Base-by-base conservation (phyloP, 169 alveolate genomes). In the Eimeria mitis region DNA sequence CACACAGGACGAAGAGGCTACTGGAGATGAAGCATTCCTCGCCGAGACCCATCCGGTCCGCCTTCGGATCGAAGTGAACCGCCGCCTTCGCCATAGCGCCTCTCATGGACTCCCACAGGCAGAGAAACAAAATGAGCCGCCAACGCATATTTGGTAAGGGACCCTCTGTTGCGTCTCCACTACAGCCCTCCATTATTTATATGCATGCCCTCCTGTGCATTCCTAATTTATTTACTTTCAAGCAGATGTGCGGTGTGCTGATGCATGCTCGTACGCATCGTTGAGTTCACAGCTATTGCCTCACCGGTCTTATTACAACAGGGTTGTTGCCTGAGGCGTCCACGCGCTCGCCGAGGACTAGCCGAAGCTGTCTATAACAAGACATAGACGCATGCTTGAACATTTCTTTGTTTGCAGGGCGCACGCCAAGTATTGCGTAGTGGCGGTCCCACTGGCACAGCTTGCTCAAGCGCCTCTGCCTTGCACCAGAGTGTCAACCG, bases 371-470 rank as follows among this genome's bases (percentile, higher is more conserved):
- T 13, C 83, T 13, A 13, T 6, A 40, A 37, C 56, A 49, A 23
- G 1, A 52, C 54, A 73, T 23, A 13, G 21, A 54, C 21, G 34
- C 4, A 19, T 23, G 34, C 16, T 37, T 42, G 14, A 14, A 34
- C 14, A 14, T 6, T 28, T 83, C 6, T 54, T 14, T 16, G 11
- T 25, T 47, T 49, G 11, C 96, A 94, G 96, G 94, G 89, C 88
- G 23, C 75, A 56, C 54, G 96, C 96, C 56, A 94, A 94, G 96
- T 94, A 81, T 44, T 88, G 94, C 54, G 81, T 94, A 71, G 96
- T 94, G 78, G 96, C 96, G 7, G 78, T 70, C n/a, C 96, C 96
- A 28, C 81, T 94, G 63, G 76, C 96, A 54, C 96, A 94, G 79
- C 94, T 94, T 47, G 95, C 95, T 54, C 81, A 34, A 44, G 81